phyloP scores from a whole-genome alignment of 2,329 filamentous ascomycete species.

The Cercospora janseana region DNA sequence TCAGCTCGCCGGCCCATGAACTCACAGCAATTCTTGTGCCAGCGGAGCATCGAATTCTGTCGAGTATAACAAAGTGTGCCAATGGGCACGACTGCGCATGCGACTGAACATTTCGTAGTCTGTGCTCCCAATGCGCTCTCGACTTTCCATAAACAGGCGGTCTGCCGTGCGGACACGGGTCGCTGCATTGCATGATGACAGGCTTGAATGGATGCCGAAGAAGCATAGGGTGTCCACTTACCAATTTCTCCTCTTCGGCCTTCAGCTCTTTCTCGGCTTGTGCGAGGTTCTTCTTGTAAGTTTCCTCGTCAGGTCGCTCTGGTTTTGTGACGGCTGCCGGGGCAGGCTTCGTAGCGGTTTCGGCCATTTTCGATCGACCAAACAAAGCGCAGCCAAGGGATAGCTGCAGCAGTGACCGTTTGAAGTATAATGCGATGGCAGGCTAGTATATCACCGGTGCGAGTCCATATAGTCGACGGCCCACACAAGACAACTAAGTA shows the following conservation, averaged over 20 bases:
- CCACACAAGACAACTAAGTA: slow-evolving; percentile 4
- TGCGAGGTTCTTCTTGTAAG: slow-evolving; percentile 74
- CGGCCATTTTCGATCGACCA: slow-evolving; percentile 29
- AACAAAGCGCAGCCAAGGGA: not conserved
- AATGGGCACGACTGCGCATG: too few species aligned
- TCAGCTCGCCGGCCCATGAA: slow-evolving; percentile 14
- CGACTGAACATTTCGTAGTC: too few species aligned
- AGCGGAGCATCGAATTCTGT: too few species aligned
- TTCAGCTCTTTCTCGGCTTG: slow-evolving; percentile 85
- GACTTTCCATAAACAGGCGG: not conserved
- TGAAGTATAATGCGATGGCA: not conserved
- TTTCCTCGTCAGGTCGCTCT: slow-evolving; percentile 81
- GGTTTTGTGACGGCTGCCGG: slow-evolving; percentile 57
- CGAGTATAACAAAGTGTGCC: too few species aligned
- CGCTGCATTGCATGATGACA: not conserved
- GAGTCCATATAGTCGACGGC: slow-evolving; percentile 3
- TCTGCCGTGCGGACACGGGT: slow-evolving; percentile 1
- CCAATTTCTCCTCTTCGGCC: slow-evolving; percentile 64
- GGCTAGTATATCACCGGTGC: slow-evolving; percentile 2
- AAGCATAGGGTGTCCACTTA: slow-evolving; percentile 18
- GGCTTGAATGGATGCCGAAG: not conserved
- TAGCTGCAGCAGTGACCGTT: not conserved
- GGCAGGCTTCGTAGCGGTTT: slow-evolving; percentile 22
- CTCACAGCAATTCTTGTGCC: too few species aligned
- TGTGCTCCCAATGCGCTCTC: too few species aligned